Base-by-base conservation (phyloP, 495 filamentous ascomycete species). In the Penicillium arizonense region DNA sequence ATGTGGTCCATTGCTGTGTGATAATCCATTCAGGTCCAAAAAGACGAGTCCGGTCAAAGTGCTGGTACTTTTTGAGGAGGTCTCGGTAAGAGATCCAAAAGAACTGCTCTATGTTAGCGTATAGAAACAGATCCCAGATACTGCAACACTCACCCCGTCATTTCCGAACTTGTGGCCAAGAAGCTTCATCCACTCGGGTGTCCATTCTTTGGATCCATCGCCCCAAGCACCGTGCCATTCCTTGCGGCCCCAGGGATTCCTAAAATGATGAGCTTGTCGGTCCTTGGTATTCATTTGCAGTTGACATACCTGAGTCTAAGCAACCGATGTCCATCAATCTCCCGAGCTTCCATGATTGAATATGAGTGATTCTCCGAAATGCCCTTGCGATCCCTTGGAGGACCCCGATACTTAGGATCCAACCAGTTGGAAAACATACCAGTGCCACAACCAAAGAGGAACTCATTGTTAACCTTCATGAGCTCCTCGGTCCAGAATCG, bases 141-240 rank as follows among this genome's bases (percentile, higher is more conserved):
- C 5, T 0, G 9, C 10, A 14, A 14, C 12, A 55, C 69, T 10
- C 61, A 73, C 85, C 3, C 91, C 91, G 61, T 96, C 93, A 59
- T 97, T 87, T 28, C 93, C 92, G 65, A 96, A 97, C 34, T 78
- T 83, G 59, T 96, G 91, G 24, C 81, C 76, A 1, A 97, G 77
- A 50, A 84, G 84, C 36, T 81, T 67, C 78, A 96, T 85, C 89
- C 90, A 95, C 61, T 95, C 85, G 0, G 89, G 74, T 2, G 90
- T 96, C 89, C 93, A 97, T 68, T 96, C 86, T 60, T 91, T 89
- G 8, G 87, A 91, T 16, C 93, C 91, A 61, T 96, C 90, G 61
- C 86, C 88, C 88, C 91, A 95, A 4, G 89, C 70, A 5, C 88
- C 87, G 10, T 74, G 84, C 87, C 92, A 96, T 69, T 95, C 91